Base-by-base conservation (phyloP, 2,329 filamentous ascomycete species). In the Aspergillus sp. region DNA sequence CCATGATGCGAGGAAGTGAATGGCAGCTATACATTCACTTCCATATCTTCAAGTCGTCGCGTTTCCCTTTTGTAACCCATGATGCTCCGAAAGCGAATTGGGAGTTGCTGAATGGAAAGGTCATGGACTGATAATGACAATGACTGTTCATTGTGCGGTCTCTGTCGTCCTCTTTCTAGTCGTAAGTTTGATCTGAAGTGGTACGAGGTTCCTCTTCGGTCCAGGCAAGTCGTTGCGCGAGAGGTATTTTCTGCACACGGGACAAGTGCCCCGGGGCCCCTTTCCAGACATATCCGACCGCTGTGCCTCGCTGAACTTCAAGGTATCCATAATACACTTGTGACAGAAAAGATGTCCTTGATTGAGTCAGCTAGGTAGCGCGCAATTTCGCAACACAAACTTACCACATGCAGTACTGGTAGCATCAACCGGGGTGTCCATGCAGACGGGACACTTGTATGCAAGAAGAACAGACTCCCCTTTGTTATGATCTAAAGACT, bases 281-380 rank as follows among this genome's bases (percentile, higher is more conserved):
- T 75, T 76, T 2, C 70, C 69, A 3, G 65, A 62, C 2, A 68
- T 59, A 47, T 74, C 71, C 8, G 76, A 69, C 42, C 80, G 68
- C 60, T 76, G 81, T 63, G 81, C 81, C 65, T 86, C 84, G 47
- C 81, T 81, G 25, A 81, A 82, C 41, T 83, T 83, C 17, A 88
- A 73, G n/a, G 84, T 83, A 68, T 86, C 83, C 54, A 84, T 81
- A 44, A 88, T 82, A 66, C 86, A 88, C 38, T 82, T 82, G 66
- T 88, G 85, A 70, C 86, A 88, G 72, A 88, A 88, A 23, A 88
- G 77, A 68, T 88, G 86, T 0, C 86, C 84, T 86, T 58, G 8
- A 27, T 8, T 17, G 10, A 38, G 47, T 68, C 17, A 65, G 58
- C 41, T 59, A 44, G 50, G 25, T 61, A 17, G 30, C 51, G 15